Base-by-base conservation (phyloP, 2,329 filamentous ascomycete genomes). In the Calonectria multiphialidica region DNA sequence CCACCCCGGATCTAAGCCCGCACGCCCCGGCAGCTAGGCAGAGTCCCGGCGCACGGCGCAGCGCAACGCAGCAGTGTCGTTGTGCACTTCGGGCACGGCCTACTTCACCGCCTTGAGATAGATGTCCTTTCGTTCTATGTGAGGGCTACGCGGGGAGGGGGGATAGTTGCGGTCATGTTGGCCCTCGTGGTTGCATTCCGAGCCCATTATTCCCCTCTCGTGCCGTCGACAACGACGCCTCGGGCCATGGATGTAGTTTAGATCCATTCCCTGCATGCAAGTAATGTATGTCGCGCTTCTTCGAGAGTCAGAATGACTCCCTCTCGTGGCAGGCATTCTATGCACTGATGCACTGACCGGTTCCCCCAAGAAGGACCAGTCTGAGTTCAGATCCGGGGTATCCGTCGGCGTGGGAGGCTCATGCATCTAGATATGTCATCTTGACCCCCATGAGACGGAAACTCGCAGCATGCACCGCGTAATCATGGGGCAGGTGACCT, bases 61-160 rank as follows among this genome's bases (percentile, higher is more conserved):
- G 15, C 15, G 16, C 23, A 30, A 30, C 28, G 18, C 16, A 37
- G 37, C 35, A 23, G 35, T 40, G 33, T 59, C 40, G 33, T 47
- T 45, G 64, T 42, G 44, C 40, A 44, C 15, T 8, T 28, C 37
- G 40, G 47, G 18, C 45, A 28, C 30, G 47, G 42, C 57, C 47
- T 55, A 69, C 49, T 70, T 65, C 68, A 70, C 68, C 68, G 68
- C 61, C 61, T 49, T 59, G 53, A 50, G 50, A 42, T 57, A 40
- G 23, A 57, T 59, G 40, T 35, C 53, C 40, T 49, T 45, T 50
- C 40, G 21, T 42, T 65, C 15, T 23, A 40, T 21, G 37, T 47
- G 25, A 70, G 42, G 49, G 30, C 33, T 65, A 50, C 68, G 50
- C 42, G 50, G 28, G 28, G 28, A 30, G 53, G 42, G n/a, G 21